Evolutionary conservation across 768 basidiomycete species (phyloP), one percentile per base, ranked within the genome.

Genomic region (Dentipellis sp.): DNA sequence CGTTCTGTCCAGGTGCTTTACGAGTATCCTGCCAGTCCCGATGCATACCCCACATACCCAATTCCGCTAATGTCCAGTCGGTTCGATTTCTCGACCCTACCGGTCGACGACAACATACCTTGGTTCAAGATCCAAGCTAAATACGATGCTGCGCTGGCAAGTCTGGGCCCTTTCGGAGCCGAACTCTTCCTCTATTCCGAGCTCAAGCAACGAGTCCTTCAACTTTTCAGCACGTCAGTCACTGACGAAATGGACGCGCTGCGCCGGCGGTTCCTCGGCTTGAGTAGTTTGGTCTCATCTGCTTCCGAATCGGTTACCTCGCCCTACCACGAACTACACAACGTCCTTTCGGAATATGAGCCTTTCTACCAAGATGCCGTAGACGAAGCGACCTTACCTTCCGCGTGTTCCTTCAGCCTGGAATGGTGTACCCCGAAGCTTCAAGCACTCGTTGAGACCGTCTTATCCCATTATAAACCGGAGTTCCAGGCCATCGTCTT

Each of bases 401-500:
- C 67, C 72, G 3, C 69, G 10, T 60, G 59, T 55, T 14, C 51
- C 17, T 62, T 62, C 36, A 60, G 52, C 39, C 38, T 83, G n/a
- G 69, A 74, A 21, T 88, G 87, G 83, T 83, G 82, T 62, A 80
- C 86, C 8, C 88, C 86, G 2, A 91, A 94, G 67, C 68, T 94
- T 47, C 73, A 72, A 49, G 72, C 71, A 3, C 77, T 94, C 37
- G 73, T 84, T 14, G 78, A 83, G 17, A 70, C 86, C 49, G 75
- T 94, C 22, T 69, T 79, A 35, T 72, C 72, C 36, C 75, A 83
- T 63, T 69, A 78, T 51, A 76, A 76, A 11, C 62, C 67, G 2
- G 68, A 75, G 2, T 91, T 93, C 64, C 91, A 92, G 63, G 82
- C 81, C 17, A 94, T 94, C 59, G 75, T 94, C 46, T 95, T 95